Conservation (phyloP, 2,329 filamentous ascomycete genomes). For the Clonostachys solani region DNA sequence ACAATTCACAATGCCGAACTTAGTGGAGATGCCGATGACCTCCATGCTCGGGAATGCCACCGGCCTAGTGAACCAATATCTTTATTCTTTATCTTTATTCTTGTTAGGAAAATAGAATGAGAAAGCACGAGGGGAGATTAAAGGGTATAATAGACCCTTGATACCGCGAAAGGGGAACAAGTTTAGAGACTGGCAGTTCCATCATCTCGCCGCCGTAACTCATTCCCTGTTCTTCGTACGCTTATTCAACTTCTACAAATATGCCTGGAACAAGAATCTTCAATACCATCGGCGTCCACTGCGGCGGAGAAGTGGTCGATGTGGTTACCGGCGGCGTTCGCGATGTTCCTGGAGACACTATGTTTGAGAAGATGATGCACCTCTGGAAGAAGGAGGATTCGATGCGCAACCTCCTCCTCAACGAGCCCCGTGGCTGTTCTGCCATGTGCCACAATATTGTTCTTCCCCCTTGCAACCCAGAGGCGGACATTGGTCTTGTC, state of each 20-base stretch:
- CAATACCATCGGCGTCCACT: not conserved
- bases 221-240: too few species aligned
- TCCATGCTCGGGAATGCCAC: too few species aligned
- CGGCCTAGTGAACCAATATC: too few species aligned
- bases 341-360: slow-evolving; percentile 34
- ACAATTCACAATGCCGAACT: too few species aligned
- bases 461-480: slow-evolving; percentile 34
- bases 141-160: too few species aligned
- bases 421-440: slow-evolving; percentile 38
- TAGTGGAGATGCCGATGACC: too few species aligned
- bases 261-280: not conserved
- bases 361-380: slow-evolving; percentile 41
- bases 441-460: slow-evolving; percentile 33
- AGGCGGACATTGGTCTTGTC: slow-evolving; percentile 37
- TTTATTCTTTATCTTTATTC: too few species aligned
- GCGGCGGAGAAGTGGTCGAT: slow-evolving; percentile 38
- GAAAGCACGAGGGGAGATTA: too few species aligned
- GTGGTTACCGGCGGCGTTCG: slow-evolving; percentile 42
- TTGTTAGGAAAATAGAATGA: too few species aligned
- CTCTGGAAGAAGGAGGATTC: slow-evolving; percentile 32
- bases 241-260: too few species aligned
- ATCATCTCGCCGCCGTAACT: too few species aligned
- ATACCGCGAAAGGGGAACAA: slow-evolving; percentile 1
- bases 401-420: slow-evolving; percentile 33
- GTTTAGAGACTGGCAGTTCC: not conserved